Evolutionary conservation across 345 rosid species (phyloP).

Genomic region (Salix viminalis): DNA sequence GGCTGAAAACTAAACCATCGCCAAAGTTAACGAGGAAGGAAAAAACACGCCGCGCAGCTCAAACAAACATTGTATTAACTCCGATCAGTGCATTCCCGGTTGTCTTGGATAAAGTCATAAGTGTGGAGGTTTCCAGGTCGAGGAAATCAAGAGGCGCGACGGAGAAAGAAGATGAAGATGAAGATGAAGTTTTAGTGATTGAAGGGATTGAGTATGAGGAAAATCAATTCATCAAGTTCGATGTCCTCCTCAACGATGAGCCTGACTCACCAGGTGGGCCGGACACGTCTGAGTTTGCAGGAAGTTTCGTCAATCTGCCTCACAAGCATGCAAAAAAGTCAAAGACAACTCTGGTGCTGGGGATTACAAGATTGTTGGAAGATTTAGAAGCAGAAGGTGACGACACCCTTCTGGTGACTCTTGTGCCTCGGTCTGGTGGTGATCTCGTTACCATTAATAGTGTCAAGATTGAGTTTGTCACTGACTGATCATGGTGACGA

Average conservation of each 20-base stretch:
- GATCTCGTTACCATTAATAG: not conserved
- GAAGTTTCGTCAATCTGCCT: conserved; percentile 51
- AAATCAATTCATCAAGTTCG: conserved; percentile 35
- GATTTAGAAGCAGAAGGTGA: conserved; percentile 51
- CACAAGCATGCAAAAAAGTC: conserved; percentile 41
- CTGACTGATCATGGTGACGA: not conserved
- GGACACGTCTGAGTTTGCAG: conserved; percentile 46
- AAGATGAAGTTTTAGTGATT: conserved; percentile 47
- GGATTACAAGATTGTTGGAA: conserved; percentile 46
- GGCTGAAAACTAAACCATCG: conserved; percentile 45
- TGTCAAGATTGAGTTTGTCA: not conserved
- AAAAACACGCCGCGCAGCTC: conserved; percentile 22
- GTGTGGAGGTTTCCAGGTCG: conserved; percentile 38
- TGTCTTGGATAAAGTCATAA: conserved; percentile 27
- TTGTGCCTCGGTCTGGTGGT: conserved; percentile 39
- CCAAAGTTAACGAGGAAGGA: conserved; percentile 33
- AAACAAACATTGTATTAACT: not conserved
- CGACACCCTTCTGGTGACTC: conserved; percentile 41
- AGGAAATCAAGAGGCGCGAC: conserved; percentile 41
- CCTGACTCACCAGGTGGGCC: conserved; percentile 30
- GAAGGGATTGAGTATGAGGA: conserved; percentile 40
- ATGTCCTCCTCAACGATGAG: conserved; percentile 48
- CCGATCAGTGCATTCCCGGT: conserved; percentile 30
- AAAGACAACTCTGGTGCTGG: conserved; percentile 37
- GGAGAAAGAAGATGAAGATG: conserved; percentile 56